These are phyloP conservation scores for Porpolomopsis calyptriformis DNA, from an alignment of 768 basidiomycete species.

Conservation along the genomic window DNA sequence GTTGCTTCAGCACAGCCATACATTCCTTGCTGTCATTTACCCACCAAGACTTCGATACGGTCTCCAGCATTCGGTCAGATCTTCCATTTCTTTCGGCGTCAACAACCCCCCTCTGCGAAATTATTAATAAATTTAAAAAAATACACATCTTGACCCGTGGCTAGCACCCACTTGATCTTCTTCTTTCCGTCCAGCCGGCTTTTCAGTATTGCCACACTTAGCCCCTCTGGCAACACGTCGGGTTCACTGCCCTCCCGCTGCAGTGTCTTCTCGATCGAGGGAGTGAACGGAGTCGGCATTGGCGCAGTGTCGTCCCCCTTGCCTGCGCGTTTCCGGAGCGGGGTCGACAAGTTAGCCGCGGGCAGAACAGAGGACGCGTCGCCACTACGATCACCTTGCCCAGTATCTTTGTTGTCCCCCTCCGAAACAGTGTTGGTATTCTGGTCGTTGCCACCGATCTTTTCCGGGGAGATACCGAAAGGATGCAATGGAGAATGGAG, in stretches of 20 bases:
- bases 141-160: background rate
- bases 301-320: conserved; percentile 23
- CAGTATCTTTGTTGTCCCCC: conserved; percentile 22
- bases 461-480: conserved; percentile 42
- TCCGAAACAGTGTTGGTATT: conserved; percentile 5
- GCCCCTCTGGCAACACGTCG: conserved; percentile 43
- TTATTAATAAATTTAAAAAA: background rate
- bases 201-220: conserved; percentile 48
- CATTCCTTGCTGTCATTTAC: conserved; percentile 13
- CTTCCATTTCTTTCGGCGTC: conserved; percentile 75
- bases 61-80: conserved; percentile 63
- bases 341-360: conserved; percentile 27
- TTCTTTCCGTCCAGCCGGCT: conserved; percentile 57
- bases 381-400: too few relatives aligned
- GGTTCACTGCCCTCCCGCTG: conserved; percentile 22
- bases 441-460: conserved; percentile 21
- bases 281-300: conserved; percentile 53
- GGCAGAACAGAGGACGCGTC: conserved; percentile 10
- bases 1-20: conserved; percentile 3
- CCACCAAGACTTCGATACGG: conserved; percentile 75
- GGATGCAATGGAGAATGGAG: conserved; percentile 43
- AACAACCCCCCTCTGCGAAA: conserved; percentile 52
- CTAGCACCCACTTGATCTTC: conserved; percentile 54
- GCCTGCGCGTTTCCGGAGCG: conserved; percentile 12
- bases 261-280: conserved; percentile 51